Evolutionary conservation across 2,329 filamentous ascomycete genomes (phyloP).

Genomic region (Neocatenulostroma microsporum): DNA sequence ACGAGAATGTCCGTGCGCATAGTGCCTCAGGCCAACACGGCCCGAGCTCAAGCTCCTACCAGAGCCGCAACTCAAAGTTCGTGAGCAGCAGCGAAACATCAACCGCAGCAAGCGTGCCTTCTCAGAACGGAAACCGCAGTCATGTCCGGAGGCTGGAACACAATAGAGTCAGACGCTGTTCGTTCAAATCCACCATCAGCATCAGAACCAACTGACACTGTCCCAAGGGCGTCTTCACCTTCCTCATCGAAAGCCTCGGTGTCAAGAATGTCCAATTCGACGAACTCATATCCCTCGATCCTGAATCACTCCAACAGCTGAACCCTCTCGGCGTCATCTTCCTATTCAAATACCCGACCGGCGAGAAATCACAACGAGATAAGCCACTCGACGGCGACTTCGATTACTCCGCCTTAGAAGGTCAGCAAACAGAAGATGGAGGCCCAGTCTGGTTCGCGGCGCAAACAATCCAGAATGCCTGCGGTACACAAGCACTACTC

Average conservation of each 20-base stretch:
- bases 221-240: constrained; percentile 84
- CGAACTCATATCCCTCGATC: constrained; percentile 83
- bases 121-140: background rate
- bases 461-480: constrained; percentile 98
- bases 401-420: constrained; percentile 65
- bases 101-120: background rate
- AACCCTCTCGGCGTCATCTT: constrained; percentile 72
- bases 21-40: no score
- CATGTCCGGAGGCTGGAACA: constrained; percentile 9
- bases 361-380: constrained; percentile 51
- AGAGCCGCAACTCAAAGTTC: no score
- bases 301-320: constrained; percentile 61
- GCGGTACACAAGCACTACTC: constrained; percentile 89
- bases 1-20: no score
- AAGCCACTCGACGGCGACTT: constrained; percentile 74
- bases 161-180: constrained; percentile 7
- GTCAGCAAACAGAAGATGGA: constrained; percentile 10
- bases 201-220: background rate
- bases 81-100: no score
- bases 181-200: constrained; percentile 4
- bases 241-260: constrained; percentile 83
- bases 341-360: constrained; percentile 91
- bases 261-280: constrained; percentile 94
- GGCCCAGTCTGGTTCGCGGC: constrained; percentile 78
- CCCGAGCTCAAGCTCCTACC: no score